Percentiles rank a stretch among this genome's conserved stretches.
These are phyloP conservation scores for Annona squamosa DNA, from an alignment of 164 flowering plant species.

Conservation along the genomic window DNA sequence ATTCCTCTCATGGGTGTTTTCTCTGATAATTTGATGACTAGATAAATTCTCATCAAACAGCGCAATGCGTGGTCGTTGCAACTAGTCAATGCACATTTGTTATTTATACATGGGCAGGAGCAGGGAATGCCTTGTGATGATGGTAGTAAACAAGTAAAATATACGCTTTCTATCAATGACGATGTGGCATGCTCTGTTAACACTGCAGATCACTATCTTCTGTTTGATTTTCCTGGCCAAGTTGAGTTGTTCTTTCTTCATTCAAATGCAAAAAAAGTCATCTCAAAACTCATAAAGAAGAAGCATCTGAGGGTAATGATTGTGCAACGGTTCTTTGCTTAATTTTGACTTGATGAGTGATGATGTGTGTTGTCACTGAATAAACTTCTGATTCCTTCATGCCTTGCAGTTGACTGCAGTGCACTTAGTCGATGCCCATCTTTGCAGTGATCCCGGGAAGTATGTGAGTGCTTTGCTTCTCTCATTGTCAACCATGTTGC, in stretches of 20 bases:
- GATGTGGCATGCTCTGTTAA: background rate
- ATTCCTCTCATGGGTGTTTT: too few relatives aligned
- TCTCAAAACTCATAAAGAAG: slow-evolving; percentile 70
- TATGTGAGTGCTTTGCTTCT: slow-evolving; percentile 91
- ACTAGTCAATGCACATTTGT: too few relatives aligned
- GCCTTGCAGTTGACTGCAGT: slow-evolving; percentile 75
- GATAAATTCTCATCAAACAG: too few relatives aligned
- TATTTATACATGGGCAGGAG: too few relatives aligned
- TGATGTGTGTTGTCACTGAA: background rate
- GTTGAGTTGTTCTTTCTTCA: slow-evolving; percentile 92
- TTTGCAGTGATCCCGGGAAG: slow-evolving; percentile 92
- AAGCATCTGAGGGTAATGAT: slow-evolving; percentile 71
- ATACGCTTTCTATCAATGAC: too few relatives aligned
- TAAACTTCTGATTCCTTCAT: background rate
- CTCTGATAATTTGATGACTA: too few relatives aligned
- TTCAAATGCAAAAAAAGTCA: slow-evolving; percentile 67
- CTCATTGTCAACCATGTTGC: slow-evolving; percentile 85
- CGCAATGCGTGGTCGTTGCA: too few relatives aligned
- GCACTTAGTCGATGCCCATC: slow-evolving; percentile 91
- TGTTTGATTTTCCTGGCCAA: slow-evolving; percentile 97
- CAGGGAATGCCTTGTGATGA: too few relatives aligned
- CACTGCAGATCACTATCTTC: slow-evolving; percentile 85
- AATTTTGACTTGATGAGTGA: background rate
- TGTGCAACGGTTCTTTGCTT: background rate
- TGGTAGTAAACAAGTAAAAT: too few relatives aligned